Evolutionary conservation across 225 moss, liverwort and hornwort genomes (phyloP).

Genomic region (Anthoceros angustus): DNA sequence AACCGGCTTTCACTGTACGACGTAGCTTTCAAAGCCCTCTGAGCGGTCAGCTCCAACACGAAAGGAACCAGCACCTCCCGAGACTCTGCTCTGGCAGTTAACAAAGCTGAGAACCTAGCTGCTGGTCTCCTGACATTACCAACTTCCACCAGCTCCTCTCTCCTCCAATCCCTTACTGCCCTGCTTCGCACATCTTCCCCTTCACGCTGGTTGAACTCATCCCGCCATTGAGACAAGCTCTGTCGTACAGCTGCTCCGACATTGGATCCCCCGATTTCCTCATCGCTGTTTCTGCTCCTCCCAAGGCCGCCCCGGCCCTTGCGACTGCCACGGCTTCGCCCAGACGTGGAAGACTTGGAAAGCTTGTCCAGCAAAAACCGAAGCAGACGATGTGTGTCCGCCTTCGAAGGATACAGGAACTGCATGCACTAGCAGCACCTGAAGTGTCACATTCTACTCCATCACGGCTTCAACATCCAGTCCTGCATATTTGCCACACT

Average conservation of each 20-base stretch:
- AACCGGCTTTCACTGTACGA: slow-evolving; percentile 26
- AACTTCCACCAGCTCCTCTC: slow-evolving; percentile 38
- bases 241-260: slow-evolving; percentile 46
- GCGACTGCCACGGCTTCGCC: slow-evolving; percentile 28
- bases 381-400: slow-evolving; percentile 65
- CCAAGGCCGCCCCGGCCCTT: slow-evolving; percentile 30
- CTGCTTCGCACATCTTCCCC: slow-evolving; percentile 17
- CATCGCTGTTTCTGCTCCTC: slow-evolving; percentile 19
- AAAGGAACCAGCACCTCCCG: slow-evolving; percentile 52
- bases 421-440: slow-evolving; percentile 45
- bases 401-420: slow-evolving; percentile 78
- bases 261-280: slow-evolving; percentile 34
- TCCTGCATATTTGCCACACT: slow-evolving; percentile 19
- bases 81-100: slow-evolving; percentile 77
- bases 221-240: slow-evolving; percentile 36
- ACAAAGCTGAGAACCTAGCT: slow-evolving; percentile 37
- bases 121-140: slow-evolving; percentile 26
- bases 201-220: slow-evolving; percentile 30
- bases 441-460: slow-evolving; percentile 4
- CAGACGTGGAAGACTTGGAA: slow-evolving; percentile 40
- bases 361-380: slow-evolving; percentile 88
- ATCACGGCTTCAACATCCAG: neutral
- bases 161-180: slow-evolving; percentile 8
- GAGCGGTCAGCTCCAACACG: slow-evolving; percentile 61
- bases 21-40: slow-evolving; percentile 22